These are phyloP conservation scores for Ceriops tagal DNA, from an alignment of 345 rosid species.

Conservation along the genomic window DNA sequence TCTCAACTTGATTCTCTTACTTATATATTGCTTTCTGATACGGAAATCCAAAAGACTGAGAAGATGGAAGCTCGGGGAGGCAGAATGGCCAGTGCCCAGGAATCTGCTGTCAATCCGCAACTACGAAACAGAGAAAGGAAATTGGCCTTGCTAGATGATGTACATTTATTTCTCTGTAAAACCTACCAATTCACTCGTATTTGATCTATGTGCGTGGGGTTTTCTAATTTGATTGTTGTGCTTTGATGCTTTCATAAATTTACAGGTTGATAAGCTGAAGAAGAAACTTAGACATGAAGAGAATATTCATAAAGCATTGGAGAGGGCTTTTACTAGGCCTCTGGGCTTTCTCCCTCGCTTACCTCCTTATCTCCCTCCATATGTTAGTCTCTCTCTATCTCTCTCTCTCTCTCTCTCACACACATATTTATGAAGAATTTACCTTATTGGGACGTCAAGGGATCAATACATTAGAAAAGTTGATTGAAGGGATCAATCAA, in stretches of 20 bases:
- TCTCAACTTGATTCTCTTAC: constrained; percentile 6
- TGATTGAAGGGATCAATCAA: not conserved
- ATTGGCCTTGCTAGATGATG: constrained; percentile 82
- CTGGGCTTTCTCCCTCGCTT: constrained; percentile 92
- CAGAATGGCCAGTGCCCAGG: constrained; percentile 36
- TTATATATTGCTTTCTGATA: constrained; percentile 16
- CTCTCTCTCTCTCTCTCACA: not conserved
- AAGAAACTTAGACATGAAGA: constrained; percentile 83
- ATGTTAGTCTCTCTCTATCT: constrained; percentile 43
- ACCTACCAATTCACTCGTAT: not conserved
- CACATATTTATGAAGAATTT: not conserved
- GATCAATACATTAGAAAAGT: not conserved
- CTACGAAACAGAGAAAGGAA: constrained; percentile 70
- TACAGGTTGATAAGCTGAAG: constrained; percentile 80
- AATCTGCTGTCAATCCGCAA: constrained; percentile 47
- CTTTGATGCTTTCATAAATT: not conserved
- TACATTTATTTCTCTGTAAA: constrained; percentile 20
- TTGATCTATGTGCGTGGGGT: not conserved
- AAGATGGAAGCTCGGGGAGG: constrained; percentile 50
- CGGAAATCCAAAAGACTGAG: constrained; percentile 42
- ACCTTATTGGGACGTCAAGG: not conserved
- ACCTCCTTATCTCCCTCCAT: constrained; percentile 78
- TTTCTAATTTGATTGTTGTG: constrained; percentile 12
- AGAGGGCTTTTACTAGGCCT: constrained; percentile 89
- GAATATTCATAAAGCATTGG: constrained; percentile 75